Conservation (phyloP, 2,329 filamentous ascomycete species). For the Neonectria neomacrospora region DNA sequence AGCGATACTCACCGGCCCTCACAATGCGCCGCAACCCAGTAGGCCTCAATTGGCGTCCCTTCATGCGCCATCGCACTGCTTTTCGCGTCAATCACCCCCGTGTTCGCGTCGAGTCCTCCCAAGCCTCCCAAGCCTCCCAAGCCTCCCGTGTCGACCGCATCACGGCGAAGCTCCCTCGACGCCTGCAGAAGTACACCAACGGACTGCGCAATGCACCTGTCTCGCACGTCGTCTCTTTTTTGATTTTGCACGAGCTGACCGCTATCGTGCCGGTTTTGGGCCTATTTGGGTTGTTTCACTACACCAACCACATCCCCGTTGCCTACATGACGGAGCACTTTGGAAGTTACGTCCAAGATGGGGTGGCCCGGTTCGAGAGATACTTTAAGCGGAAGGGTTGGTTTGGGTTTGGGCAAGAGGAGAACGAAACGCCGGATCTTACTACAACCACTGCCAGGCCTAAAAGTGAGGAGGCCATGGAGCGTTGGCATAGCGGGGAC, state of each 20-base stretch:
- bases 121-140: slow-evolving; percentile 50
- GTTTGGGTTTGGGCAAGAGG: slow-evolving; percentile 70
- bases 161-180: slow-evolving; percentile 68
- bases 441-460: slow-evolving; percentile 18
- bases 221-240: slow-evolving; percentile 85
- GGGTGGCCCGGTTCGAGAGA: slow-evolving; percentile 77
- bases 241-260: slow-evolving; percentile 92
- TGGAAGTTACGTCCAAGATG: slow-evolving; percentile 65
- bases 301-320: slow-evolving; percentile 77
- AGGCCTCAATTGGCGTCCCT: slow-evolving; percentile 37
- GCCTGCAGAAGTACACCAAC: slow-evolving; percentile 74
- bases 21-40: slow-evolving; percentile 44
- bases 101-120: slow-evolving; percentile 43
- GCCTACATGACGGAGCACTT: slow-evolving; percentile 62
- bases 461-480: slow-evolving; percentile 45
- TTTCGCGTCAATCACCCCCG: slow-evolving; percentile 16
- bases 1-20: not conserved
- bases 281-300: slow-evolving; percentile 83
- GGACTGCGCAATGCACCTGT: slow-evolving; percentile 80
- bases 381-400: slow-evolving; percentile 85
- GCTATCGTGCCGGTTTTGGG: slow-evolving; percentile 83
- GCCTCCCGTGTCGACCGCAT: slow-evolving; percentile 57
- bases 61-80: slow-evolving; percentile 27
- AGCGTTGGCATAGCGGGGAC: slow-evolving; percentile 54
- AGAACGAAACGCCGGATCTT: slow-evolving; percentile 2